Evolutionary conservation across 2,329 filamentous ascomycete genomes (phyloP).

Genomic region (Paradendryphiella salina): DNA sequence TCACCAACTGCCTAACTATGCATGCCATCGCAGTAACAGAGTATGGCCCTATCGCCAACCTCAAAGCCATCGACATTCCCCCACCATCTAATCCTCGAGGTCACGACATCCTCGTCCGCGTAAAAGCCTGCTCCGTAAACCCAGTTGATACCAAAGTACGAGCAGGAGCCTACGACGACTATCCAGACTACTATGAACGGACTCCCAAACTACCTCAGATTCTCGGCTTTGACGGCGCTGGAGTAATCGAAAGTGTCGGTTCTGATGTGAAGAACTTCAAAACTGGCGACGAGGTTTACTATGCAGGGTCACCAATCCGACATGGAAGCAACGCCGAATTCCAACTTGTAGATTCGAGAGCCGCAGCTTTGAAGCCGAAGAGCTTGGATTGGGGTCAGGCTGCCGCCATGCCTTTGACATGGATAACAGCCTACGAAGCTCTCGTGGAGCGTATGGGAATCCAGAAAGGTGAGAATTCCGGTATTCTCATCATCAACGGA

Average conservation of each 20-base stretch:
- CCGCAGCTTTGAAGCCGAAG: conserved; percentile 8
- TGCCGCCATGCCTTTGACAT: conserved; percentile 11
- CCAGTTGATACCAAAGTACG: conserved; percentile 11
- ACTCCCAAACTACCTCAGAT: conserved; percentile 7
- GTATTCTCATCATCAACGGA: conserved; percentile 10
- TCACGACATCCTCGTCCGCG: conserved; percentile 5
- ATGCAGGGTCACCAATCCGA: conserved; percentile 9
- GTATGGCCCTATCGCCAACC: conserved; percentile 7
- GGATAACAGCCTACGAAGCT: conserved; percentile 13
- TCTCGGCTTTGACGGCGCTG: conserved; percentile 11
- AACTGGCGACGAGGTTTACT: conserved; percentile 7
- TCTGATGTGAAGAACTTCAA: not conserved
- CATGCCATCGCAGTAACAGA: conserved; percentile 10
- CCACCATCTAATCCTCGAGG: not conserved
- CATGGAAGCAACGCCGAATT: conserved; percentile 12
- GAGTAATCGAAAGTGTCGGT: conserved; percentile 4
- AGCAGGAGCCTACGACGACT: conserved; percentile 11
- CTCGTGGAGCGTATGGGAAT: conserved; percentile 9
- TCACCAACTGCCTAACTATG: not conserved
- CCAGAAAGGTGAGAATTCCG: not conserved
- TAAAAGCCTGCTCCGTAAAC: conserved; percentile 9
- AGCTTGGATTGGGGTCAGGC: conserved; percentile 9
- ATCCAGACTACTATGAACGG: conserved; percentile 10
- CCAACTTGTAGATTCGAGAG: conserved; percentile 8
- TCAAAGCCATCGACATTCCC: conserved; percentile 2